Evolutionary conservation across 192 early-diverging fungal genomes (phyloP), one percentile per base, ranked within the genome.

Genomic region (Coemansia reversa): DNA sequence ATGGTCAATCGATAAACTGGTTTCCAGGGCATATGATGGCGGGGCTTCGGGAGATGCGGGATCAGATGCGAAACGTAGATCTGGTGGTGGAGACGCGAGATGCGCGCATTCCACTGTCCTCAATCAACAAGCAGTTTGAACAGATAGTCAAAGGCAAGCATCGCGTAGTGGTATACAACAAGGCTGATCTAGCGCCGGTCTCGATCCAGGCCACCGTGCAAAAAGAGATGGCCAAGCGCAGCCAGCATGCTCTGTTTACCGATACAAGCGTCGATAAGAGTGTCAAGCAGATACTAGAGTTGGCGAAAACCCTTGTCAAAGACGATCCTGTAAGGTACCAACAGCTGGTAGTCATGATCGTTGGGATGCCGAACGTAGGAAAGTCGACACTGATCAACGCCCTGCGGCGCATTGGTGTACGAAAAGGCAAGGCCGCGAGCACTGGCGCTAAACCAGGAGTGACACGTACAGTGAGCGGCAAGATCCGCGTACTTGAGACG

Each of bases 361-460:
- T 96, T 3, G 96, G 96, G 5, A 89, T 96, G 86, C 96, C 96
- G 5, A 98, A 98, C 79, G 96, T 98, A 52, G 96, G 96, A 9
- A 98, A 98, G 67, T 94, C 92, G 1, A 90, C 94, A 23, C 62
- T 98, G 51, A 93, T 95, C 61, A 98, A 98, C 65, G 84, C 92
- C 1, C 70, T 98, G 58, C 82, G 96, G 27, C 72, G 88, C 47
- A 68, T 91, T 12, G 94, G 94, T 14, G 81, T 91, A 6, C 91
- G 88, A 63, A 57, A 56, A 27, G 86, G 88, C 4, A 96, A 96
- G 74, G 93, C 90, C 9, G 91, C 90, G 9, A 80, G 76, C 12
- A 95, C 95, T 3, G 94, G 93, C 0, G 89, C 89, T 5, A 84
- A 85, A 35, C 93, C 96, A 4, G 96, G 96, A 6, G 89, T 97